phyloP scores from a whole-genome alignment of 495 filamentous ascomycete genomes.

The Immersiella caudata region DNA sequence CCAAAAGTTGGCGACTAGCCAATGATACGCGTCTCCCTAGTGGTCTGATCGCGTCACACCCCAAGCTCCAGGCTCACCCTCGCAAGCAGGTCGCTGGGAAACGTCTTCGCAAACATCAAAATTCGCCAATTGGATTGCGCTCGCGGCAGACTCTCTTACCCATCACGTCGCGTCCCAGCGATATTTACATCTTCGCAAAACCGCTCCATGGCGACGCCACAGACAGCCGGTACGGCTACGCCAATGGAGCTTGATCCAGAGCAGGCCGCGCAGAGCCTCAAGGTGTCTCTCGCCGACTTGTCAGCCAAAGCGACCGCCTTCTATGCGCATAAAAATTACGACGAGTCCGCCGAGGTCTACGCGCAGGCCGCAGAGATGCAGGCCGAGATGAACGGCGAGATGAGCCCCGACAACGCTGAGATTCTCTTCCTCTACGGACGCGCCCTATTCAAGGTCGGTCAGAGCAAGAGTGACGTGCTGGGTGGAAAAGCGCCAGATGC shows the following conservation, averaged over 20 bases:
- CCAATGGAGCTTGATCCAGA: slow-evolving; percentile 44
- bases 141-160: neutral
- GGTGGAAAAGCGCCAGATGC: slow-evolving; percentile 74
- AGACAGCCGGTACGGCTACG: slow-evolving; percentile 36
- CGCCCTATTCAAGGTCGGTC: slow-evolving; percentile 86
- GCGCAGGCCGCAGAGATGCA: slow-evolving; percentile 88
- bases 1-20: slow-evolving; percentile 20
- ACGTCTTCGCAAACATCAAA: neutral
- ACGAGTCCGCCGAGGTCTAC: slow-evolving; percentile 80
- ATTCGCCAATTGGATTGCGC: slow-evolving; percentile 4
- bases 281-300: slow-evolving; percentile 61
- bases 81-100: neutral
- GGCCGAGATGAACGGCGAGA: slow-evolving; percentile 87
- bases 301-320: slow-evolving; percentile 57
- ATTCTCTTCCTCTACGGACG: slow-evolving; percentile 92
- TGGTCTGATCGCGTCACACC: slow-evolving; percentile 35
- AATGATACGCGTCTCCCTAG: slow-evolving; percentile 35
- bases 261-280: slow-evolving; percentile 47
- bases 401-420: slow-evolving; percentile 85
- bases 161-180: neutral
- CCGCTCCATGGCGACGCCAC: slow-evolving; percentile 32
- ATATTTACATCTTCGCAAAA: neutral
- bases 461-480: slow-evolving; percentile 91
- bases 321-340: slow-evolving; percentile 84
- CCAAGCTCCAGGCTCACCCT: slow-evolving; percentile 15